Percentiles rank a stretch among this genome's conserved stretches.
Conservation (phyloP, 768 basidiomycete genomes). For the Exidia glandulosa region DNA sequence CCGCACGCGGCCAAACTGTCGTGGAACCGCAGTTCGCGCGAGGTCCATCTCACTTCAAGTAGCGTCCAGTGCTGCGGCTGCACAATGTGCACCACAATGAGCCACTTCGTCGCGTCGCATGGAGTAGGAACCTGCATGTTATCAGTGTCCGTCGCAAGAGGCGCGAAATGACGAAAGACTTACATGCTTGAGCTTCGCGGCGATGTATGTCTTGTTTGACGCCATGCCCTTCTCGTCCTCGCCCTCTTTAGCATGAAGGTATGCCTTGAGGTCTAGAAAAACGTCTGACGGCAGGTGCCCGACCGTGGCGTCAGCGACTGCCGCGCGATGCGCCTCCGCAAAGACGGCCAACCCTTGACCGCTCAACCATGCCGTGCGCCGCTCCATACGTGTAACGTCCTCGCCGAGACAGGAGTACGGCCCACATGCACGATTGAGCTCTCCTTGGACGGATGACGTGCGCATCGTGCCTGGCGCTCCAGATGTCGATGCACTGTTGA, state of each 20-base stretch:
- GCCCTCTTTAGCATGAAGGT: not conserved
- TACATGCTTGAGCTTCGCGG: not conserved
- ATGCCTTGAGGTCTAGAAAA: not conserved
- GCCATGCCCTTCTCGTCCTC: not conserved
- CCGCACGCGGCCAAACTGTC: not conserved
- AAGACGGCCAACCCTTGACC: not conserved
- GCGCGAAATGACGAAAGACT: not conserved
- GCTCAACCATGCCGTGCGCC: not conserved
- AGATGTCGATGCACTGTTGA: too few species aligned
- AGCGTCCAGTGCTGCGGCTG: not conserved
- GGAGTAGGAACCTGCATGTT: not conserved
- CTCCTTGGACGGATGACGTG: too few species aligned
- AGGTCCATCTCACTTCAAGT: not conserved
- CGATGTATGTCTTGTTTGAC: not conserved
- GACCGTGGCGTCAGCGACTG: not conserved
- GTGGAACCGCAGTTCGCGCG: not conserved
- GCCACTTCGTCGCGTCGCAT: not conserved
- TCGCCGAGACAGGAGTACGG: not conserved
- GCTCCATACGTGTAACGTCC: not conserved
- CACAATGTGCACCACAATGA: not conserved
- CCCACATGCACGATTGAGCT: not conserved
- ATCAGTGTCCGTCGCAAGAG: too few species aligned
- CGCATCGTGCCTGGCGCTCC: too few species aligned
- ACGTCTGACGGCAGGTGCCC: not conserved
- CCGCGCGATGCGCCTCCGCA: not conserved